Conservation (phyloP, 2,329 filamentous ascomycete species). For the Pseudogymnoascus sp. region DNA sequence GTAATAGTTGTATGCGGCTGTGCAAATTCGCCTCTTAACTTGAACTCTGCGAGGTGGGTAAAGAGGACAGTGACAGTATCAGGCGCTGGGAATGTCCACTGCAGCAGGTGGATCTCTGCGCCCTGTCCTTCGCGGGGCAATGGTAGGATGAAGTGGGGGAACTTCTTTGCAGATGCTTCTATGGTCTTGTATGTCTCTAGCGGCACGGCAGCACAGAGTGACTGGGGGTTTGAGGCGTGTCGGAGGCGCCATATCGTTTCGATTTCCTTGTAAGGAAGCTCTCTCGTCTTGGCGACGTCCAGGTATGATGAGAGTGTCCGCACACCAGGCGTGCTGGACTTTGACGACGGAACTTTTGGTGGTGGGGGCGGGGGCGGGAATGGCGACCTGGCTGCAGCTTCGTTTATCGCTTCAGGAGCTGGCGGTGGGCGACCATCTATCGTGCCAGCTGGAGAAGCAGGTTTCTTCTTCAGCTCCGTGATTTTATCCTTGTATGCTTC, state of each 20-base stretch:
- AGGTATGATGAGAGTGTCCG: slow-evolving; percentile 62
- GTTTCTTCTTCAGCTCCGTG: slow-evolving; percentile 56
- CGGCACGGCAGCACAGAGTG: slow-evolving; percentile 78
- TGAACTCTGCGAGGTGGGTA: slow-evolving; percentile 88
- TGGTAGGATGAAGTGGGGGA: slow-evolving; percentile 87
- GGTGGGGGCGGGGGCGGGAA: slow-evolving; percentile 26
- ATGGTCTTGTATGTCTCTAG: slow-evolving; percentile 65
- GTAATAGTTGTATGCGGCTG: slow-evolving; percentile 90
- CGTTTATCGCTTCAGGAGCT: slow-evolving; percentile 28
- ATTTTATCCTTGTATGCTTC: slow-evolving; percentile 82
- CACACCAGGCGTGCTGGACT: slow-evolving; percentile 27
- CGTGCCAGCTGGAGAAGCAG: slow-evolving; percentile 42
- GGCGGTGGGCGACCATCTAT: slow-evolving; percentile 23
- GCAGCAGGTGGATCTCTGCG: slow-evolving; percentile 90
- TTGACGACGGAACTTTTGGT: slow-evolving; percentile 26
- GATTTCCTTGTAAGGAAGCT: slow-evolving; percentile 71
- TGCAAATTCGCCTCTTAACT: slow-evolving; percentile 79
- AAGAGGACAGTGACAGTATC: slow-evolving; percentile 72
- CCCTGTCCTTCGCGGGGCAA: slow-evolving; percentile 60
- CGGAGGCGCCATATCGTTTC: slow-evolving; percentile 83
- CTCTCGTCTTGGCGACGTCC: slow-evolving; percentile 67
- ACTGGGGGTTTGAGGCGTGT: slow-evolving; percentile 62
- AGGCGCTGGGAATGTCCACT: slow-evolving; percentile 83
- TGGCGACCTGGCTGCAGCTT: slow-evolving; percentile 26
- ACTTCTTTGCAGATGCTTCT: slow-evolving; percentile 56